Conservation (phyloP, 805 yeast species). For the Wickerhamia fluorescens region DNA sequence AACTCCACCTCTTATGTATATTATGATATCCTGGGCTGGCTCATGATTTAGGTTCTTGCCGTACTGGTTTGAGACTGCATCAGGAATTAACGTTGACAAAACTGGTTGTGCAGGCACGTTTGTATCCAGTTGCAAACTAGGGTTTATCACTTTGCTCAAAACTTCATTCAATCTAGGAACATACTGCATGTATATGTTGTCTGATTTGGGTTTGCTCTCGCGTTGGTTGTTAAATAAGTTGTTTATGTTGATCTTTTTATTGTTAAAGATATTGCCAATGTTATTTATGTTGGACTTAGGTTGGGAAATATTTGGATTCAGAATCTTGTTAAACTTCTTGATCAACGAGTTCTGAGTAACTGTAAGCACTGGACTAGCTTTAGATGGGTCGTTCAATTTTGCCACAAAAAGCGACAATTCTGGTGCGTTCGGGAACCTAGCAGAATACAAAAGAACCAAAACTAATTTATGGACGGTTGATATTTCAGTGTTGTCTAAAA, state of each 20-base stretch:
- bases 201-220: constrained; percentile 27
- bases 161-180: constrained; percentile 58
- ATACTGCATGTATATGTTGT: constrained; percentile 87
- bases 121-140: constrained; percentile 6
- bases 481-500: constrained; percentile 40
- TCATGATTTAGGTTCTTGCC: constrained; percentile 16
- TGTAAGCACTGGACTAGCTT: constrained; percentile 27
- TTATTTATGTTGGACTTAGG: constrained; percentile 9
- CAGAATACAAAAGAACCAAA: constrained; percentile 63
- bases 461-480: constrained; percentile 58
- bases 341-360: constrained; percentile 25
- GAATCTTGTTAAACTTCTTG: constrained; percentile 20
- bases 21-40: constrained; percentile 57
- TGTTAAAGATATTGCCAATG: constrained; percentile 25
- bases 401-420: constrained; percentile 19
- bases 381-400: constrained; percentile 22
- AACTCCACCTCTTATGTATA: constrained; percentile 79
- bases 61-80: constrained; percentile 21
- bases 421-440: constrained; percentile 51
- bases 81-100: constrained; percentile 34
- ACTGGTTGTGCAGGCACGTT: constrained; percentile 4
- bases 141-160: constrained; percentile 15
- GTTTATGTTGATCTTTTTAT: constrained; percentile 23
- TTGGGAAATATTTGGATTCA: constrained; percentile 9
- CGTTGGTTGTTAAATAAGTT: constrained; percentile 22